Evolutionary conservation across 1,284 basidiomycete species (phyloP), one percentile per base, ranked within the genome.

Genomic region (Ustilago nuda): DNA sequence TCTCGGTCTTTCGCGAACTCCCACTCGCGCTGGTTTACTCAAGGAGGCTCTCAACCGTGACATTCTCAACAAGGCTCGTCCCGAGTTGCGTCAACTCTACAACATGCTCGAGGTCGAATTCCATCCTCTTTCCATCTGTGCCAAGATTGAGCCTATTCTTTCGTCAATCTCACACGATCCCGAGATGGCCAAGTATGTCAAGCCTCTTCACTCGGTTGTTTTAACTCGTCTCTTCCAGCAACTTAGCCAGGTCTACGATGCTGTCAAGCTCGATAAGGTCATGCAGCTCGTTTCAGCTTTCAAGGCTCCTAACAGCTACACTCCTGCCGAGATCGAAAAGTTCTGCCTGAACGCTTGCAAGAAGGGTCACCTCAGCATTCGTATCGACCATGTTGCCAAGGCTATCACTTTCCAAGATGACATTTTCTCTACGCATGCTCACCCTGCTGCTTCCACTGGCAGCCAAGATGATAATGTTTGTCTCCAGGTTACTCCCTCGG

Each of bases 141-240:
- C 90, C 15, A 90, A 91, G 80, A 92, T 95, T 58, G 91, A 93
- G 13, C 94, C 95, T 13, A 89, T 98, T 76, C 90, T 99, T 64
- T 87, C 89, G 58, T 73, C 83, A 65, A 74, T 85, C 61, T 78
- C 82, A 7, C 69, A 83, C 65, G 80, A 85, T 39, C 59, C 72
- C 37, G 79, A 82, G 72, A 83, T 85, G 83, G 81, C 77, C 39
- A 81, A 78, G 64, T 99, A 99, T 87, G 90, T 97, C 58, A 91
- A 93, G 48, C 92, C 96, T 68, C 91, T 99, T 60, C 93, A 94
- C 84, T 93, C 92, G 73, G 95, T 96, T 56, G 90, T 98, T 32
- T 91, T 98, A 72, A 95, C 94, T 5, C 92, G 95, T 41, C 90
- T 99, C n/a, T 92, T 99, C 80, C 92, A 92, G 63, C 94, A 97